Evolutionary conservation across 495 filamentous ascomycete genomes (phyloP).

Genomic region (Xylaria intraflava): DNA sequence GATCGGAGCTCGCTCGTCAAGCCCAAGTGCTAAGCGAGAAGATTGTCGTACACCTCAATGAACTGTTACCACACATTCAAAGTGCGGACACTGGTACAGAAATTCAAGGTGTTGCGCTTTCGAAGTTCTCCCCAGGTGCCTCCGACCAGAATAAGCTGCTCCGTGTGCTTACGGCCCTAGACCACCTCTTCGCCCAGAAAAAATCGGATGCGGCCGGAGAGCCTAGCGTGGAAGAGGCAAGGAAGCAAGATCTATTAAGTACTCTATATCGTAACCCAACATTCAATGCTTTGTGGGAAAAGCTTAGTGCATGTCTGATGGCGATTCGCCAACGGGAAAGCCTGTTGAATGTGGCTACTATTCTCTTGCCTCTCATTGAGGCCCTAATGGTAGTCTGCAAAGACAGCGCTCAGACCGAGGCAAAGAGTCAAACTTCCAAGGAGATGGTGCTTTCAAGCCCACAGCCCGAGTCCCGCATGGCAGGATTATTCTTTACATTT

Average conservation of each 20-base stretch:
- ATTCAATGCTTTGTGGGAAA: conserved; percentile 85
- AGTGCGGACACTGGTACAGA: conserved; percentile 83
- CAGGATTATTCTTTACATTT: conserved; percentile 93
- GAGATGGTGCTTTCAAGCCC: conserved; percentile 70
- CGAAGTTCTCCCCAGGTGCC: conserved; percentile 91
- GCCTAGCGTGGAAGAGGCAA: conserved; percentile 43
- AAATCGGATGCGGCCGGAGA: conserved; percentile 52
- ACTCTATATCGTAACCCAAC: conserved; percentile 84
- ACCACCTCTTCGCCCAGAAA: conserved; percentile 76
- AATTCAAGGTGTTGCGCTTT: conserved; percentile 85
- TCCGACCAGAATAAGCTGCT: conserved; percentile 95
- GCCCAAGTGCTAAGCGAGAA: conserved; percentile 76
- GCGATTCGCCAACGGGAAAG: conserved; percentile 87
- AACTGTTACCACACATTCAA: conserved; percentile 80
- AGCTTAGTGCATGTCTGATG: conserved; percentile 83
- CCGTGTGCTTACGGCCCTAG: conserved; percentile 87
- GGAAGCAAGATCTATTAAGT: conserved; percentile 75
- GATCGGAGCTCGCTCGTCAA: conserved; percentile 79
- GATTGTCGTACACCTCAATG: conserved; percentile 77
- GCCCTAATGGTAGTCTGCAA: conserved; percentile 99
- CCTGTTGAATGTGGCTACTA: conserved; percentile 93
- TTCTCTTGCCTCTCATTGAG: conserved; percentile 88
- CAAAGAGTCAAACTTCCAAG: conserved; percentile 48
- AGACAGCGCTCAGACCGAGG: conserved; percentile 74
- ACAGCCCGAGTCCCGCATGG: conserved; percentile 74